Percentiles rank a stretch among this genome's conserved stretches.
phyloP scores from a whole-genome alignment of 495 filamentous ascomycete species.

The Aspergillus panamensis region DNA sequence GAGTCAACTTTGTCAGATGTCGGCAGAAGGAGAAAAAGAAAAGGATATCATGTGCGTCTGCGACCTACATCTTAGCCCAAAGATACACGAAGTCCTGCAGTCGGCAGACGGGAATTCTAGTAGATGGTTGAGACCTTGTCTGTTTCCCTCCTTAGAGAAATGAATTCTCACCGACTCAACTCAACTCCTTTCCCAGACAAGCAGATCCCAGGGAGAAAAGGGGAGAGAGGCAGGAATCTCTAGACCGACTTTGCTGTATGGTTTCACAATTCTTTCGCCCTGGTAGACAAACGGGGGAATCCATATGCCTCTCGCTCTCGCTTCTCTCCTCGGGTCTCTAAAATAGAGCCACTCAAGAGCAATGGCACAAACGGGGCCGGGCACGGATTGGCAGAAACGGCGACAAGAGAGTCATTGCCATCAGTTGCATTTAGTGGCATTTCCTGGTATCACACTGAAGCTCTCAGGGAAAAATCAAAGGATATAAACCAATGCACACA shows the following conservation, averaged over 20 bases:
- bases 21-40: conserved; percentile 4
- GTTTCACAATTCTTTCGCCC: conserved; percentile 24
- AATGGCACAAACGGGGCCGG: conserved; percentile 22
- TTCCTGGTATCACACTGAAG: conserved; percentile 20
- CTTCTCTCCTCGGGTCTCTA: conserved; percentile 15
- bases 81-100: conserved; percentile 18
- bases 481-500: conserved; percentile 10
- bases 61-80: conserved; percentile 5
- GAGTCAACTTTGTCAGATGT: conserved; percentile 12
- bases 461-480: not conserved
- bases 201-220: conserved; percentile 14
- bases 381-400: conserved; percentile 16
- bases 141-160: not conserved
- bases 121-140: not conserved
- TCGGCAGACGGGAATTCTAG: not conserved
- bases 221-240: conserved; percentile 6
- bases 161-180: conserved; percentile 20
- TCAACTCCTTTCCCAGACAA: not conserved
- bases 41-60: conserved; percentile 17
- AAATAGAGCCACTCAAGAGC: conserved; percentile 22
- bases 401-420: conserved; percentile 21
- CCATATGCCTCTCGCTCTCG: not conserved
- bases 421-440: conserved; percentile 19
- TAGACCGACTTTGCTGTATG: conserved; percentile 21
- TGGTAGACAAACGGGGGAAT: conserved; percentile 15